These are phyloP conservation scores for Casuarina cunninghamiana DNA, from an alignment of 306 rosid species.

Conservation along the genomic window DNA sequence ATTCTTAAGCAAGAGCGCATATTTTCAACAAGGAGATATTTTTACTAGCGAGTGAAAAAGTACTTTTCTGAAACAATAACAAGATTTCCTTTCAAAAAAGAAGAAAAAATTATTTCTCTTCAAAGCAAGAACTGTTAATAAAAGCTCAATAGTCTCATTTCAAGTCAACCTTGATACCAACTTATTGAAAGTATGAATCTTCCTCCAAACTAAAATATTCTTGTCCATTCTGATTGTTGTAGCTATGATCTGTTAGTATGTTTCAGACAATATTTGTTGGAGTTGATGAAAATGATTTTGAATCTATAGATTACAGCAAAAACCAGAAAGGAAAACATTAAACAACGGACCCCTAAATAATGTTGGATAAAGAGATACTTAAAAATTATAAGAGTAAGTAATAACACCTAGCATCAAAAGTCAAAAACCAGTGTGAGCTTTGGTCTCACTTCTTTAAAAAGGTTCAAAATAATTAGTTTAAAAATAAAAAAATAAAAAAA, in stretches of 20 bases:
- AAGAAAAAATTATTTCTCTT: not conserved
- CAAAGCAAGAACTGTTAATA: not conserved
- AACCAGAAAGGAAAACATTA: not conserved
- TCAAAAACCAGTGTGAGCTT: not conserved
- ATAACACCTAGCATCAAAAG: not conserved
- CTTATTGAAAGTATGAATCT: not conserved
- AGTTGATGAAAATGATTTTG: not conserved
- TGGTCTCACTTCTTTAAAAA: not conserved
- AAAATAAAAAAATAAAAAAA: not conserved
- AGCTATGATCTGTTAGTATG: constrained; percentile 1
- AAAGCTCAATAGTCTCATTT: not conserved
- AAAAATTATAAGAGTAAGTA: not conserved
- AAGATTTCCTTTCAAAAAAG: not conserved
- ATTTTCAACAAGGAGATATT: no score
- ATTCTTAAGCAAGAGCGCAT: not conserved
- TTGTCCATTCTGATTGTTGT: not conserved
- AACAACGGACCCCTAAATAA: not conserved
- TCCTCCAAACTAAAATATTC: not conserved
- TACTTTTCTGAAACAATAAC: not conserved
- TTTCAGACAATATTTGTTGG: not conserved
- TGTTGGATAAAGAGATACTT: not conserved
- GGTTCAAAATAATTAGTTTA: not conserved
- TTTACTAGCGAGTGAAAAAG: no score
- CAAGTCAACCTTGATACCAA: not conserved
- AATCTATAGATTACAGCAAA: not conserved